phyloP scores from a whole-genome alignment of 305 asterid species.

The Rubia tinctorum region DNA sequence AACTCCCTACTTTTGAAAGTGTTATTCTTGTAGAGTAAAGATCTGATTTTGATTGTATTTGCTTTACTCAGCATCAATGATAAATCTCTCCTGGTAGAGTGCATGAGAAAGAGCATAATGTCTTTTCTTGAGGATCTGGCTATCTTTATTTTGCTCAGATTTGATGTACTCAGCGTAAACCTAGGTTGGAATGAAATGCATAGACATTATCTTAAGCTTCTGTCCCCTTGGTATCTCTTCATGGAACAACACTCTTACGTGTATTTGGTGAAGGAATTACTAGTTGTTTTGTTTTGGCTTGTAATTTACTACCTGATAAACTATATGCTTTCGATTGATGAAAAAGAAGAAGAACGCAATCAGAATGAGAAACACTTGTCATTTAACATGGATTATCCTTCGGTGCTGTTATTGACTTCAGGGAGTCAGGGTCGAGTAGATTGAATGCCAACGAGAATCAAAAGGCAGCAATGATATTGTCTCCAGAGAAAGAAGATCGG shows the following conservation, averaged over 20 bases:
- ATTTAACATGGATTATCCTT: neutral
- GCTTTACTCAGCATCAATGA: neutral
- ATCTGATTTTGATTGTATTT: neutral
- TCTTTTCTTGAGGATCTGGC: neutral
- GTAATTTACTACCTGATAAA: neutral
- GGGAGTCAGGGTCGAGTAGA: constrained; percentile 37
- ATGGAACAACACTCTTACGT: constrained; percentile 7
- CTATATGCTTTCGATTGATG: neutral
- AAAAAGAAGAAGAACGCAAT: neutral
- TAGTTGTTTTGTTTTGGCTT: neutral
- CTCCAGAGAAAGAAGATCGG: constrained; percentile 46
- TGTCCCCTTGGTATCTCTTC: constrained; percentile 7
- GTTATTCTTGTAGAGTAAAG: neutral
- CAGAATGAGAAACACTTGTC: neutral
- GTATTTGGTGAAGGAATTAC: neutral
- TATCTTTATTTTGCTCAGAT: constrained; percentile 8
- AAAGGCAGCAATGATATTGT: constrained; percentile 23
- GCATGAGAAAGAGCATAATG: neutral
- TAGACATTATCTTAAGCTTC: neutral
- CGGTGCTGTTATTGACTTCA: constrained; percentile 17
- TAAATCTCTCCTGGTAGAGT: neutral
- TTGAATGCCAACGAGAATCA: constrained; percentile 24
- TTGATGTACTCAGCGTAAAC: neutral
- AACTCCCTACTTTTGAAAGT: neutral
- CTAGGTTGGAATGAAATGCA: constrained; percentile 4